Evolutionary conservation across 805 yeast genomes (phyloP), one percentile per base, ranked within the genome.

Genomic region (Suhomyces sp.): DNA sequence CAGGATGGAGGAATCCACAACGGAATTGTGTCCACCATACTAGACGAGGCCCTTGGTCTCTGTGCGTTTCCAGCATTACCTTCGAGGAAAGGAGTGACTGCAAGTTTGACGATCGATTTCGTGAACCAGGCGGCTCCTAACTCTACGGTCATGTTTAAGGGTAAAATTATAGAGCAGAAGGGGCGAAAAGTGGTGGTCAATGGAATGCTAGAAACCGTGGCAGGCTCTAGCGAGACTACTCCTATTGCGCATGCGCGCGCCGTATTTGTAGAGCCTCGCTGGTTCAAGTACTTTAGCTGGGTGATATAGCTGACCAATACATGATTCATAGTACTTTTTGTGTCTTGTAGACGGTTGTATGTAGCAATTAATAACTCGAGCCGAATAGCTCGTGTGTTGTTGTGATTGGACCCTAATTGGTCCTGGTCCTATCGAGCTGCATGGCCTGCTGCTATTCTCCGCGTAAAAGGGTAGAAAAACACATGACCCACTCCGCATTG

Each of bases 11-110:
- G 83, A 48, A 80, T 93, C 17, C 96, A 90, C 64, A 86, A 87
- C 60, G 97, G 97, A 3, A 76, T 92, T 3, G 68, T 89, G 4
- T 79, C 96, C 2, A 84, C 96, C 1, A 66, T 93, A 12, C 55
- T 93, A 49, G 98, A 93, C 68, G 97, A 92, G 64, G 86, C 87
- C 0, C 71, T 93, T 25, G 89, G 97, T 61, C 77, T 83, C 43
- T 87, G 96, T 61, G 98, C 97, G 13, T 93, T 91, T 64, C 83
- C 89, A 3, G 71, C 79, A 24, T 73, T 93, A 10, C 98, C 98
- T 0, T 82, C 84, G 52, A 80, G 83, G 51, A 77, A 86, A 47
- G 99, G 98, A 12, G 97, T 94, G 21, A 93, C 99, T 0, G 99
- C 97, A 0, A 79, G 77, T 47, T 72, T 93, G 43, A 69, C 79